Evolutionary conservation across 306 rosid species (phyloP), one percentile per base, ranked within the genome.

Genomic region (Prunus mira): DNA sequence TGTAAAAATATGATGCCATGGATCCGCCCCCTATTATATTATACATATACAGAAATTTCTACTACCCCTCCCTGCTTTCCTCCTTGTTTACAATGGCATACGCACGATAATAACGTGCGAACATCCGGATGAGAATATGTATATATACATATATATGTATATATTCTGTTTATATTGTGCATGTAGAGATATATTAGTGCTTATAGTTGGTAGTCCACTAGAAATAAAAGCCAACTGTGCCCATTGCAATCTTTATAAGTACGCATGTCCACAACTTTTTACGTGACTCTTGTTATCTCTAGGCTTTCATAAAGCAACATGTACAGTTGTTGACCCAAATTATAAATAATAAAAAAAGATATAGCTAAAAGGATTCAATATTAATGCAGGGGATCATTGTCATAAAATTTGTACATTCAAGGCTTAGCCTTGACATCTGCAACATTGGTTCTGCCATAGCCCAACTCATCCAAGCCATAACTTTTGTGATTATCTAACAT

Each of bases 381-480:
- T 38, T 38, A 38, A 38, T 38, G 60, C 86, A 88, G 97, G 20
- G 97, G 89, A 58, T n/a, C 89, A 1, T 65, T 93, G 76, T 71
- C 82, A 18, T 93, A 88, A 71, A 90, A 88, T 63, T 69, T 93
- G 49, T 80, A 90, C 73, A 60, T 90, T 12, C 79, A 79, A 57
- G 80, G 89, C 27, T 3, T 93, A 50, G 38, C 80, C 58, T 69
- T 90, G 69, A 90, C 97, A 15, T 93, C 92, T 3, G 86, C 86
- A 65, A 89, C 97, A 2, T 90, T 83, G 81, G 86, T 32, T 76
- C 93, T 0, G 97, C 97, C 56, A 85, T 87, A 79, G 3, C 50
- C 25, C 91, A 93, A 55, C 91, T 93, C 47, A 0, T 65, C 76
- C 96, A 96, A 13, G 91, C 83, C 62, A 22, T 88, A 41, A 92